Base-by-base conservation (phyloP, 2,329 filamentous ascomycete species). In the Penicillium sp. region DNA sequence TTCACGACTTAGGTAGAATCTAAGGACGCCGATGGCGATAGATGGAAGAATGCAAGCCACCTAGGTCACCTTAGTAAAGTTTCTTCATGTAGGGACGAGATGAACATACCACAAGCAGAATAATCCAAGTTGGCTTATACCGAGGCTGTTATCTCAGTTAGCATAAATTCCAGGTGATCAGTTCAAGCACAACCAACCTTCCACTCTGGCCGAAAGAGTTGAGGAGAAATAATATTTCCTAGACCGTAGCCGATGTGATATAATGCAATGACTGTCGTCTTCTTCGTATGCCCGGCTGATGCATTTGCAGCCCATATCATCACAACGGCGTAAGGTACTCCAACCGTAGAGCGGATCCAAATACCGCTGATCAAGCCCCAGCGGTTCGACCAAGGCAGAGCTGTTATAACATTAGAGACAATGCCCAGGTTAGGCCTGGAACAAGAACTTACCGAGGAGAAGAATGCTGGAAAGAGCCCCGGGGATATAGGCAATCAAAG, bases 151-250 rank as follows among this genome's bases (percentile, higher is more conserved):
- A 39, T 20, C 21, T 24, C 24, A 4, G 33, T 43, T 24, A 36
- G 24, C 18, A 39, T 30, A 20, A 12, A 18, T 6, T 7, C 2
- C 29, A 26, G 10, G 13, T 10, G 15, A 15, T 20, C 15, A n/a
- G 2, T 24, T 3, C 13, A 15, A 42, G 3, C 7, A 1, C 1
- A 6, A 49, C 49, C 17, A 17, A 62, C 60, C 44, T 66, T 70
- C 43, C 70, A 69, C 2, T 66, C 56, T 3, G 67, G 65, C 46
- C 69, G 67, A 49, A 77, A 77, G 0, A 73, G 71, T 47, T 76
- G 73, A 2, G 73, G 75, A 0, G 68, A 71, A 34, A 77, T 75
- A 34, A 76, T 75, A 53, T 76, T 77, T 8, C 75, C 74, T 9
- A 75, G 59, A 0, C 68, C 70, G 41, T 75, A 73, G 2, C 67